Conservation (phyloP, 148 eudicot genomes). For the Fagopyrum esculentum region DNA sequence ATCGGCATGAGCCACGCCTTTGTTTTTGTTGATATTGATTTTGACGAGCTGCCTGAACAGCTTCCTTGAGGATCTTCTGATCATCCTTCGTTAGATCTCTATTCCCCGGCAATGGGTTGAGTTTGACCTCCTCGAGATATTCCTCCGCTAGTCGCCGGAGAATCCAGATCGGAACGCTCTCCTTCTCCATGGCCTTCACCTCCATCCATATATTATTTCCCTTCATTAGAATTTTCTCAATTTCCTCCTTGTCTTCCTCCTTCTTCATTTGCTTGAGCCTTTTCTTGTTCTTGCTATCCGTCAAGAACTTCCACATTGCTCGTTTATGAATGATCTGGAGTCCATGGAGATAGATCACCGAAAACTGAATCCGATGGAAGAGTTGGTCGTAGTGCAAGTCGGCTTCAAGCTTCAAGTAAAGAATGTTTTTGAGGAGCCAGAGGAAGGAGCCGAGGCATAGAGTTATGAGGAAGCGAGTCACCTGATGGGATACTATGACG, state of each 20-base stretch:
- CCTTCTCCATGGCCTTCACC: neutral
- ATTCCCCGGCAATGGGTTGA: constrained; percentile 7
- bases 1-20: neutral
- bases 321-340: neutral
- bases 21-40: neutral
- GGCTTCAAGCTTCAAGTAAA: constrained; percentile 12
- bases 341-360: neutral
- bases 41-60: constrained; percentile 6
- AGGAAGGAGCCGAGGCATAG: constrained; percentile 3
- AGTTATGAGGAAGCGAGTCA: constrained; percentile 3
- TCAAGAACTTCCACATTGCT: constrained; percentile 11
- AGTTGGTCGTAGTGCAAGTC: constrained; percentile 13
- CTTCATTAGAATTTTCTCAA: too few species aligned
- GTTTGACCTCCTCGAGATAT: constrained; percentile 1
- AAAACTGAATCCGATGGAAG: neutral
- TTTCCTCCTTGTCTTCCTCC: neutral
- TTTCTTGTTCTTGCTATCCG: constrained; percentile 1
- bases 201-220: neutral
- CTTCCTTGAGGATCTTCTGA: neutral
- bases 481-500: neutral
- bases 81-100: neutral
- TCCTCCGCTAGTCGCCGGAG: constrained; percentile 11
- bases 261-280: neutral
- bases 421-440: constrained; percentile 7
- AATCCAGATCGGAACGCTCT: constrained; percentile 3